Percentiles rank a stretch among this genome's conserved stretches.
Evolutionary conservation across 805 yeast genomes (phyloP).

Genomic region (Saturnispora zaruensis): DNA sequence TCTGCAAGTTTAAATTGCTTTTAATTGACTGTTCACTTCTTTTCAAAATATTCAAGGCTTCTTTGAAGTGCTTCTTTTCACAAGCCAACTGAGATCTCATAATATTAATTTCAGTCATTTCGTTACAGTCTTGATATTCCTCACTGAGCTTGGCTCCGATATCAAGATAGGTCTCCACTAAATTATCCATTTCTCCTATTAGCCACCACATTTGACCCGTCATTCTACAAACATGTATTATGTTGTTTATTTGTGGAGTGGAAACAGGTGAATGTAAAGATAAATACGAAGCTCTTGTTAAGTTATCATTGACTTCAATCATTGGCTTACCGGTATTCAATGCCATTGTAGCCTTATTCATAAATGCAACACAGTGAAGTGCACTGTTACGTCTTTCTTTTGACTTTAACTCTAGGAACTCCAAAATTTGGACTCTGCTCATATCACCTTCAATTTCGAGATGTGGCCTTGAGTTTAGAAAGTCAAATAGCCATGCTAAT

Average conservation of each 20-base stretch:
- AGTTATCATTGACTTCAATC: conserved; percentile 41
- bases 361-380: conserved; percentile 53
- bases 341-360: conserved; percentile 51
- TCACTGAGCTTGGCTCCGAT: conserved; percentile 1
- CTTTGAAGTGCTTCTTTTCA: not conserved
- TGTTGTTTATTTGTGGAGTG: not conserved
- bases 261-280: conserved; percentile 29
- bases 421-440: conserved; percentile 37
- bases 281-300: conserved; percentile 47
- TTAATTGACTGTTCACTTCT: conserved; percentile 15
- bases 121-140: conserved; percentile 31
- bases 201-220: conserved; percentile 8
- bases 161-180: conserved; percentile 2
- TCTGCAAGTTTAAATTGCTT: conserved; percentile 26
- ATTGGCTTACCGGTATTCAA: conserved; percentile 45
- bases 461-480: conserved; percentile 59
- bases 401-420: conserved; percentile 49
- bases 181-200: not conserved
- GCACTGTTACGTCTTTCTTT: conserved; percentile 37
- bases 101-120: conserved; percentile 29
- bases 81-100: conserved; percentile 20
- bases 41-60: not conserved
- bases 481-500: conserved; percentile 65
- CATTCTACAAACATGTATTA: conserved; percentile 5
- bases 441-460: conserved; percentile 7